Base-by-base conservation (phyloP, 2,329 filamentous ascomycete species). In the Phaeosphaeriaceae sp. region DNA sequence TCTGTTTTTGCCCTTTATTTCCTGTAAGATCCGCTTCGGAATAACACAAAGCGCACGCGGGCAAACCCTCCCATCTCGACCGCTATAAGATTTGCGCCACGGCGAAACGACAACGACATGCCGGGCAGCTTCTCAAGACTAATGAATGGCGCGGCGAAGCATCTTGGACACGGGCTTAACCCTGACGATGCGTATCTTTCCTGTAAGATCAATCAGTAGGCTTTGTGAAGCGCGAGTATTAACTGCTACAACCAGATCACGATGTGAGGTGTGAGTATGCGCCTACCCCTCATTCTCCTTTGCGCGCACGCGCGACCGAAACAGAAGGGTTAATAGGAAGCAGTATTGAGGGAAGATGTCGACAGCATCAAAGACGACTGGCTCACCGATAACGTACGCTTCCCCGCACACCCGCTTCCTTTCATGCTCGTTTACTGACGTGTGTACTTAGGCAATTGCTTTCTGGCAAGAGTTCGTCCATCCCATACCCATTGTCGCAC, bases 401-500 rank as follows among this genome's bases (percentile, higher is more conserved):
- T n/a, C n/a, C 48, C 22, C 48, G 36, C 31, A n/a, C 25, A 21
- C 20, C 27, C 41, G 19, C 31, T 46, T 41, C 20, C 36, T 42
- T 19, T 6, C 20, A 22, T 27, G 20, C 50, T n/a, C 20, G 36
- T 1, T 45, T 49, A 46, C 60, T 59, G 50, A 66, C 53, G 22
- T 44, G 24, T n/a, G n/a, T n/a, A n/a, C 19, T 20, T 52, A 94
- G 91, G 93, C 93, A 69, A 98, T 99, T 66, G 90, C 92, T 51
- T 98, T 99, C 76, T 99, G 95, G 94, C 91, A 98, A 85, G 94
- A 98, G 85, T 96, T 88, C 44, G 57, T 47, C 27, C 57, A 27
- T 44, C 33, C 25, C 31, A 22, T 46, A 20, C 21, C 21, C 46
- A 41, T 31, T 48, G 4, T 31, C 49, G 4, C 11, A 24, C 11